A percentile compares a stretch with the other conserved stretches of the same genome.
phyloP scores from a whole-genome alignment of 176 grass and related monocot species.

The Tuctoria greenei region DNA sequence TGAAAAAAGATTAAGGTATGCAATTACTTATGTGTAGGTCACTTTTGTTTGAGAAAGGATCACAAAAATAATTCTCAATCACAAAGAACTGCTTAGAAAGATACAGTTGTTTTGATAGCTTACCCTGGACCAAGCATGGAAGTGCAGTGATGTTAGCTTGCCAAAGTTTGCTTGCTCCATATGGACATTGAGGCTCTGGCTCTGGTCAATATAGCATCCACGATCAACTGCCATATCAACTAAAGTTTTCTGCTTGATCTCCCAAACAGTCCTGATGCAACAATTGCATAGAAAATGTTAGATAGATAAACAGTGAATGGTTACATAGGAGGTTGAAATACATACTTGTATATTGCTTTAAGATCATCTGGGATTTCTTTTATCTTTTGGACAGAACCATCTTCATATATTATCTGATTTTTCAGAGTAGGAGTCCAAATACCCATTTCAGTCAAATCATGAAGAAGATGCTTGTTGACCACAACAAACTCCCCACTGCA shows the following conservation, averaged over 20 bases:
- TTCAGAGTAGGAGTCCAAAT: constrained; percentile 80
- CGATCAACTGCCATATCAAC: constrained; percentile 97
- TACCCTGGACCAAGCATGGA: constrained; percentile 99
- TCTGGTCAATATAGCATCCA: constrained; percentile 98
- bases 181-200: constrained; percentile 95
- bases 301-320: no score
- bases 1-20: background rate
- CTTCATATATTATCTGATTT: constrained; percentile 91
- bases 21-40: background rate
- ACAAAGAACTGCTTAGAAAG: background rate
- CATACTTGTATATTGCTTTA: constrained; percentile 96
- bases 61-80: background rate
- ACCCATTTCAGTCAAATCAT: constrained; percentile 97
- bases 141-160: constrained; percentile 93
- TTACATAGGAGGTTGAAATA: background rate
- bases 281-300: no score
- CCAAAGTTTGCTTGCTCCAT: constrained; percentile 96
- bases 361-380: constrained; percentile 75
- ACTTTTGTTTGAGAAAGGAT: background rate
- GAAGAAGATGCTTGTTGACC: constrained; percentile 97
- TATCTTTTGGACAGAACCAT: constrained; percentile 88
- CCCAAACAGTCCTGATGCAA: constrained; percentile 85
- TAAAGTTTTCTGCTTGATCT: constrained; percentile 99
- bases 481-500: constrained; percentile 92
- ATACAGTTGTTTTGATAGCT: background rate